Evolutionary conservation across 371 early-diverging fungal species (phyloP), one percentile per base, ranked within the genome.

Genomic region (Umbelopsis sp.): DNA sequence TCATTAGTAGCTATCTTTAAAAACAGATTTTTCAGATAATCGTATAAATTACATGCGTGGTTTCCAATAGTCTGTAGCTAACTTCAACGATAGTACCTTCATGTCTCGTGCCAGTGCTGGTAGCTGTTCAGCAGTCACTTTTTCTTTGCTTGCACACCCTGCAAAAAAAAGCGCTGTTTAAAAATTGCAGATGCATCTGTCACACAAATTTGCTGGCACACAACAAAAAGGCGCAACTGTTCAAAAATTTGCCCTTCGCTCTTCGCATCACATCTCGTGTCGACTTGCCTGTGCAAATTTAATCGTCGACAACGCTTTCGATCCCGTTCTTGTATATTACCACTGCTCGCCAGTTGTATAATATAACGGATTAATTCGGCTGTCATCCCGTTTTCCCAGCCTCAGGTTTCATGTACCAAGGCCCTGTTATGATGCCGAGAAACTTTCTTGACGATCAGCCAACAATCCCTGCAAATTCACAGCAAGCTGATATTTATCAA

Each of bases 401-500:
- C 57, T 12, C 29, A 57, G 57, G 18, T 57, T 57, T 35, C 35
- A 57, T 57, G 57, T 57, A 57, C 57, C 29, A 57, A 57, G 57
- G 57, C 35, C 57, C 57, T 57, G 57, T 57, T 35, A 57, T 57
- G 57, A 57, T 57, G 57, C 57, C 57, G 57, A 57, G 57, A 57
- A 57, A 57, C 32, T 57, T 57, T 57, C 57, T 57, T 25, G 57
- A 57, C 57, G 57, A 57, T 57, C 57, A 57, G 57, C 35, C 57
- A 29, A 57, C 57, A 24, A 57, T 57, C 29, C 57, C 57, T 57
- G 35, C 77, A 20, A 69, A 65, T 53, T 38, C 70, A 74, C 77
- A 73, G 44, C 74, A 78, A 70, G 71, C 79, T 63, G 76, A 78
- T 64, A 63, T 78, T 44, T 78, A 75, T 69, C 78, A 78, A 63